Percentiles rank a stretch among this genome's conserved stretches.
Conservation (phyloP, 2,329 filamentous ascomycete species). For the Lecanoromycetidae sp. region DNA sequence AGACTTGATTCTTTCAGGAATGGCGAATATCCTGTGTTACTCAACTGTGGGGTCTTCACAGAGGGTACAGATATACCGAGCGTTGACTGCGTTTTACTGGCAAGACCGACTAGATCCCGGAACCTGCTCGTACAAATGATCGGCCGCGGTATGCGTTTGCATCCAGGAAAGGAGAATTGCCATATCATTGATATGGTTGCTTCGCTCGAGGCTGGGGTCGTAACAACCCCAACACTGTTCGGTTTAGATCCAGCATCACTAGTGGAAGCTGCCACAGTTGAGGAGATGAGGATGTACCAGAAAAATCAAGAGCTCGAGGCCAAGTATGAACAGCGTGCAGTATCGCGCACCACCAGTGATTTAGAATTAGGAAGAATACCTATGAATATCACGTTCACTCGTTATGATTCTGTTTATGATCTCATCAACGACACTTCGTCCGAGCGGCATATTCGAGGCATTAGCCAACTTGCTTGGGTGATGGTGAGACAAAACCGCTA, state of each 20-base stretch:
- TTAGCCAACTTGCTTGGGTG: conserved; percentile 72
- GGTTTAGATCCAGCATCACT: conserved; percentile 76
- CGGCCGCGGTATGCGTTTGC: conserved; percentile 76
- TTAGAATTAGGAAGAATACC: conserved; percentile 13
- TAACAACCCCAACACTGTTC: conserved; percentile 84
- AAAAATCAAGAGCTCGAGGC: conserved; percentile 33
- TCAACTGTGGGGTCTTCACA: conserved; percentile 94
- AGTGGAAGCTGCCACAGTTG: conserved; percentile 52
- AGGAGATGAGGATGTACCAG: conserved; percentile 46
- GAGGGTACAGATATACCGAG: conserved; percentile 97
- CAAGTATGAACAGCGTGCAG: conserved; percentile 28
- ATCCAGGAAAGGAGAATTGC: conserved; percentile 71
- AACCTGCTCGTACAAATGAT: conserved; percentile 97
- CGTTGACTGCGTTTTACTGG: conserved; percentile 84
- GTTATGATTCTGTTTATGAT: conserved; percentile 87
- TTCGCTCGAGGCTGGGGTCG: conserved; percentile 67
- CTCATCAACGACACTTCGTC: conserved; percentile 69
- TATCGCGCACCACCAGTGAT: conserved; percentile 13
- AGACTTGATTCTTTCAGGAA: conserved; percentile 64
- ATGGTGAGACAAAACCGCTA: conserved; percentile 58
- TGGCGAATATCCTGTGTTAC: conserved; percentile 68
- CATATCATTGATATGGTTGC: conserved; percentile 96
- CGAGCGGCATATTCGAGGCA: conserved; percentile 63
- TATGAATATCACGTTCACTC: conserved; percentile 61
- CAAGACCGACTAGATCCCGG: conserved; percentile 78